Evolutionary conservation across 257 asterid genomes (phyloP).

Genomic region (Plectranthus barbatus): DNA sequence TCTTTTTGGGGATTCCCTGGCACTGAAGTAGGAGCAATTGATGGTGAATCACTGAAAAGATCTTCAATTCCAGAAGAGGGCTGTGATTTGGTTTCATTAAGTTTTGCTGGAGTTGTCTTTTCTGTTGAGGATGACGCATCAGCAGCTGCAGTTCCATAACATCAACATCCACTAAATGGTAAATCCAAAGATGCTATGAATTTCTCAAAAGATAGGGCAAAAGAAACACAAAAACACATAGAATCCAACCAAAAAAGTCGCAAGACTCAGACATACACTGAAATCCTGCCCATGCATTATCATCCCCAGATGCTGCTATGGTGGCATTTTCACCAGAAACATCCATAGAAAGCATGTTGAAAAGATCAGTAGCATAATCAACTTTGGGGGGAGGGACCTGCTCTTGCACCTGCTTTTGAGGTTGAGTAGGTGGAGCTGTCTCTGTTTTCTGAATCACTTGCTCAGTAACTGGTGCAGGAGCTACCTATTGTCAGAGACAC

Average conservation of each 20-base stretch:
- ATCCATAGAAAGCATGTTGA: conserved; percentile 78
- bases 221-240: background rate
- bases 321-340: conserved; percentile 49
- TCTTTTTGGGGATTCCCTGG: conserved; percentile 59
- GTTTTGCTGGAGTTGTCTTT: conserved; percentile 19
- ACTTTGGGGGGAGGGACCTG: conserved; percentile 57
- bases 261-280: conserved; percentile 53
- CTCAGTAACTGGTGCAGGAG: conserved; percentile 44
- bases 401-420: conserved; percentile 39
- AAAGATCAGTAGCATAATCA: conserved; percentile 89
- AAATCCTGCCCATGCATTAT: conserved; percentile 84
- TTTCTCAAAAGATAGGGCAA: background rate
- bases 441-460: conserved; percentile 50
- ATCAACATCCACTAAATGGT: conserved; percentile 7
- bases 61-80: conserved; percentile 68
- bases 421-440: conserved; percentile 38
- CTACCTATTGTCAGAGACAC: conserved; percentile 42
- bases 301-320: conserved; percentile 57
- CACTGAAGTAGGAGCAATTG: conserved; percentile 39
- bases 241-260: background rate
- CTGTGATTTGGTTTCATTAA: conserved; percentile 38
- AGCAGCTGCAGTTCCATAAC: conserved; percentile 62
- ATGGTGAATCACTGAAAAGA: conserved; percentile 61
- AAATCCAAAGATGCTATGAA: background rate
- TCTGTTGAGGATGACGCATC: conserved; percentile 47